Evolutionary conservation across 148 eudicot species (phyloP).

Genomic region (Silene uniflora): DNA sequence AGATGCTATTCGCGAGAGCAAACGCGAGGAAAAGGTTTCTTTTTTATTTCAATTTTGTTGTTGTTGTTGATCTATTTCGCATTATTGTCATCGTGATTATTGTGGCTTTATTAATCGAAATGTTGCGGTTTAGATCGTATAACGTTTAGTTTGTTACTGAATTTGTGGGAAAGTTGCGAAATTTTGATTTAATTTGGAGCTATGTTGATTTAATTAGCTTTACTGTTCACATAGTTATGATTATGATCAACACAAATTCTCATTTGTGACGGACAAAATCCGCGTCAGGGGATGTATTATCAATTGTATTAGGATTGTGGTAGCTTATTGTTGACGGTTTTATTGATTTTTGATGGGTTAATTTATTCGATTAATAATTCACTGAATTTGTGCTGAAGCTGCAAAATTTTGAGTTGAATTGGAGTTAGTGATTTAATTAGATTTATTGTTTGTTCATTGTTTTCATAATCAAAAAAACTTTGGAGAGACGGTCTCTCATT

Average conservation of each 20-base stretch:
- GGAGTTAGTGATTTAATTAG: too few relatives aligned
- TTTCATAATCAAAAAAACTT: neutral
- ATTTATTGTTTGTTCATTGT: neutral
- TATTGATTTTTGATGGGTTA: neutral
- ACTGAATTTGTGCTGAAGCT: too few relatives aligned
- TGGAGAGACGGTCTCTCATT: too few relatives aligned
- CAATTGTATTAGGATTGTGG: neutral
- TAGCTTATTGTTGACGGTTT: too few relatives aligned
- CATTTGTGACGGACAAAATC: too few relatives aligned
- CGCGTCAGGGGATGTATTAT: too few relatives aligned
- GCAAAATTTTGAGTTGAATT: too few relatives aligned
- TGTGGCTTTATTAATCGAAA: too few relatives aligned
- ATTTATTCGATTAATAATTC: neutral
- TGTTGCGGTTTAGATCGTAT: neutral
- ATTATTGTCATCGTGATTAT: neutral
- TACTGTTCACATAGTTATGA: neutral
- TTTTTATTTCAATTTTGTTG: neutral
- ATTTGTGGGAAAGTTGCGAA: neutral
- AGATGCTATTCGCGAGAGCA: constrained; percentile 48
- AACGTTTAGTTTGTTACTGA: neutral
- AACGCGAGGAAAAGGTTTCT: constrained; percentile 84
- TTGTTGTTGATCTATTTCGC: neutral
- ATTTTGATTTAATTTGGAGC: neutral
- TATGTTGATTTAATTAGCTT: too few relatives aligned
- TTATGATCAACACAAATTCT: too few relatives aligned